Base-by-base conservation (phyloP, 805 yeast species). In the Ogataea paradorogensis region DNA sequence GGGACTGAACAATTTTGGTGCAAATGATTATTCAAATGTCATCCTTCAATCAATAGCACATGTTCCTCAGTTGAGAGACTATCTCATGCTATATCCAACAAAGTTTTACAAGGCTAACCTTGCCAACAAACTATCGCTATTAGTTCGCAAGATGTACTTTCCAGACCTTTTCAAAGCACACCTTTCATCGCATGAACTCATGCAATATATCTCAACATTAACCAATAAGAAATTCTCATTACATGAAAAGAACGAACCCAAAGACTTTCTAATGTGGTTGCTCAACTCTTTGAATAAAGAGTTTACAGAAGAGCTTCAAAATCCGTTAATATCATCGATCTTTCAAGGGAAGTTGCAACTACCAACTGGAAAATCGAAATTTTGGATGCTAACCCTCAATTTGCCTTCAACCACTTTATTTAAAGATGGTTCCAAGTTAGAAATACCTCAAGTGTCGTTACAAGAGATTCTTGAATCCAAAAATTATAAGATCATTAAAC, bases 111-210 rank as follows among this genome's bases (percentile, higher is more conserved):
- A 54, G 2, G 69, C 55, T 4, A 70, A 69, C 18, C 54, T 81
- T n/a, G 62, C 66, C 9, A 56, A 58, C 28, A 61, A 71, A 43
- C 56, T 82, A 26, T 67, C 78, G 0, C 45, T 67, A 4, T 54
- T 82, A 15, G 50, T 74, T 0, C 69, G 82, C 43, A 82, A 79
- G 48, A 33, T 83, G 8, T 86, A 91, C 90, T 82, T 82, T 5
- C 62, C 71, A 0, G 62, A 63, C 28, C 65, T 84, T 15, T 79
- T 78, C 57, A 76, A 73, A 48, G 58, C 70, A 3, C 87, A 83
- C 51, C 67, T 84, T 2, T 79, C 91, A 0, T 81, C 87, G 1
- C 83, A 78, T 53, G 87, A 81, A 35, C 60, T 86, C 7, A 55
- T 82, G 31, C 78, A 78, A 42, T 65, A 62, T 44, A 59, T 82